phyloP scores from a whole-genome alignment of 805 yeast genomes.

The Starmerella sirachaensis region DNA sequence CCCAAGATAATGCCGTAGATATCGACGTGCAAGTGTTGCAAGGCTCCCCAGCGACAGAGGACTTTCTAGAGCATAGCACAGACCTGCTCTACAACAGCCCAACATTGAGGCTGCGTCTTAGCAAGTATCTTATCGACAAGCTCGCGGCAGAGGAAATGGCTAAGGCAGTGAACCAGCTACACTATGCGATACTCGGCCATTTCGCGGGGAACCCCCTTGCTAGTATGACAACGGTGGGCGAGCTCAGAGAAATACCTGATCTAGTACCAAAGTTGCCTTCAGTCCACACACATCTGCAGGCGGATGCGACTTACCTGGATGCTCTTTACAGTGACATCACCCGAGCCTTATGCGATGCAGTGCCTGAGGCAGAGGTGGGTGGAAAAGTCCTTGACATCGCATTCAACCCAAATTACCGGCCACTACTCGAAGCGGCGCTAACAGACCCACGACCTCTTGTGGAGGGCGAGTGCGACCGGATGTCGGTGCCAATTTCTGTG shows the following conservation, averaged over 20 bases:
- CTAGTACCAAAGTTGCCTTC: constrained; percentile 29
- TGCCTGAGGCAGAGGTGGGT: constrained; percentile 35
- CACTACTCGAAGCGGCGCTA: constrained; percentile 33
- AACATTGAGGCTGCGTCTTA: constrained; percentile 3
- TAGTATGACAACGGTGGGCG: constrained; percentile 8
- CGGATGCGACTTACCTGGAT: background rate
- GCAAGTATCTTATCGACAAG: constrained; percentile 2
- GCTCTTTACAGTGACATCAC: background rate
- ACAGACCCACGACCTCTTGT: constrained; percentile 29
- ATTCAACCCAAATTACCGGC: constrained; percentile 37
- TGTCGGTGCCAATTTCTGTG: constrained; percentile 40
- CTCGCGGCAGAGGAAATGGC: background rate
- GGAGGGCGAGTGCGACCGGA: constrained; percentile 18
- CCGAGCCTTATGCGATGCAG: constrained; percentile 23
- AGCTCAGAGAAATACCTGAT: constrained; percentile 4
- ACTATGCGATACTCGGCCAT: constrained; percentile 29
- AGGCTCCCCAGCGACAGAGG: constrained; percentile 8
- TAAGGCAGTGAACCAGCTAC: constrained; percentile 20
- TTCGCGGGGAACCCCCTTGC: constrained; percentile 31
- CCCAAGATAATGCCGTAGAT: constrained; percentile 21
- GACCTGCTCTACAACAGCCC: constrained; percentile 1
- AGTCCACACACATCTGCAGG: constrained; percentile 19
- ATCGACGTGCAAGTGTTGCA: constrained; percentile 18
- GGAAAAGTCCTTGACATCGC: constrained; percentile 28
- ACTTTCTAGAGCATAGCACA: constrained; percentile 10